phyloP scores from a whole-genome alignment of 1,284 basidiomycete genomes.

The Pisolithus thermaeus region DNA sequence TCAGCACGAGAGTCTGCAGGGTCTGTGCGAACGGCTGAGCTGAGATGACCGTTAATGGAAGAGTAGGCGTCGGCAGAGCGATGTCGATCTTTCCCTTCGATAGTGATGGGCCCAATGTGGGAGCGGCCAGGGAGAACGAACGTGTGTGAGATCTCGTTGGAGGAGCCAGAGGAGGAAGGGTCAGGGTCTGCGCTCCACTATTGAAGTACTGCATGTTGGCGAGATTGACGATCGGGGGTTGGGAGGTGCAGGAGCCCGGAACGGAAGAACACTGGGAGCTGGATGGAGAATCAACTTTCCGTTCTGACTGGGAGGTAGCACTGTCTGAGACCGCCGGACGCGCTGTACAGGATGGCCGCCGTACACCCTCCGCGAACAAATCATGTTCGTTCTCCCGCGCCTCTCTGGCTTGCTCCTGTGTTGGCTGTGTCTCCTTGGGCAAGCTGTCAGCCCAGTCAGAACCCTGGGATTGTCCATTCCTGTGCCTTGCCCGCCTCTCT shows the following conservation, averaged over 20 bases:
- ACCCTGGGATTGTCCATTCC: slow-evolving; percentile 23
- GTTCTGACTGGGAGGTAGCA: slow-evolving; percentile 6
- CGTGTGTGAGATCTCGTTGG: slow-evolving; percentile 52
- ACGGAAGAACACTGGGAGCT: slow-evolving; percentile 23
- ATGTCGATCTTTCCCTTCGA: slow-evolving; percentile 39
- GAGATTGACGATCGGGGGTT: slow-evolving; percentile 31
- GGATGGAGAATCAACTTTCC: slow-evolving; percentile 10
- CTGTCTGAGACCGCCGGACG: slow-evolving; percentile 37
- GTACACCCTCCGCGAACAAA: slow-evolving; percentile 63
- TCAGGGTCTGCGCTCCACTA: slow-evolving; percentile 48
- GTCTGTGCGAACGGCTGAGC: slow-evolving; percentile 56
- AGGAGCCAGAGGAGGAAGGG: slow-evolving; percentile 55
- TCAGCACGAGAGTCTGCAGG: slow-evolving; percentile 56
- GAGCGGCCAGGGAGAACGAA: slow-evolving; percentile 52
- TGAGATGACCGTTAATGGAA: slow-evolving; percentile 58
- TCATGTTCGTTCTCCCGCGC: slow-evolving; percentile 73
- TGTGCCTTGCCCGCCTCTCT: slow-evolving; percentile 45
- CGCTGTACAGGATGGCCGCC: slow-evolving; percentile 53
- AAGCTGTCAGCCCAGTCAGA: slow-evolving; percentile 2
- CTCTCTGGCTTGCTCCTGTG: slow-evolving; percentile 49
- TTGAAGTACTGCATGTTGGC: slow-evolving; percentile 56
- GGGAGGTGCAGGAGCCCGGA: slow-evolving; percentile 11
- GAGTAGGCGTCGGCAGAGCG: slow-evolving; percentile 56
- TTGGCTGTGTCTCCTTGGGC: slow-evolving; percentile 9
- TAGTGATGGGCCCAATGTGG: slow-evolving; percentile 15